A percentile compares a stretch with the other conserved stretches of the same genome.
phyloP scores from a whole-genome alignment of 208 protist genomes.

The Acanthamoeba polyphaga region DNA sequence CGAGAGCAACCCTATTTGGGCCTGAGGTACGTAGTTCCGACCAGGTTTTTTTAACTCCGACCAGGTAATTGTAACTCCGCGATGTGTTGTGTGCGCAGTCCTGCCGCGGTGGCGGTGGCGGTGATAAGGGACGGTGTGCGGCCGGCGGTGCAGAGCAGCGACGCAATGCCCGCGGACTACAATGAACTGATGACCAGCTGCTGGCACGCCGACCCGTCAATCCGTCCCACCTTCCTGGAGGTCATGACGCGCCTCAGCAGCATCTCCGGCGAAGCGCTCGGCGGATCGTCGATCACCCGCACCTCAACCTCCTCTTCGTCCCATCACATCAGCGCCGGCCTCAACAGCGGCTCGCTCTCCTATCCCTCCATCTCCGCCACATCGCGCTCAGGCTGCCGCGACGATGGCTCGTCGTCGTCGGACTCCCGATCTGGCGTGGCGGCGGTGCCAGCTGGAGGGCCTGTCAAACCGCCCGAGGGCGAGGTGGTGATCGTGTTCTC shows the following conservation, averaged over 20 bases:
- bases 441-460: neutral
- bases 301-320: neutral
- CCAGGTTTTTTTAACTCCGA: too few species aligned
- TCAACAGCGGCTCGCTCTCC: too few species aligned
- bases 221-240: conserved; percentile 41
- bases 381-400: neutral
- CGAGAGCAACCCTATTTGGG: too few species aligned
- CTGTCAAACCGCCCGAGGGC: conserved; percentile 1
- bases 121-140: conserved; percentile 43
- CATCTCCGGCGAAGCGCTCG: conserved; percentile 3
- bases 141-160: neutral
- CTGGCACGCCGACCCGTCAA: conserved; percentile 41
- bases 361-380: too few species aligned
- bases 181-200: conserved; percentile 20
- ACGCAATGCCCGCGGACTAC: neutral
- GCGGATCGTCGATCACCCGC: neutral
- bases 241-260: conserved; percentile 50
- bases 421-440: too few species aligned
- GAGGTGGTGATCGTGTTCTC: neutral
- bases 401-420: neutral
- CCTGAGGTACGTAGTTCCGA: too few species aligned
- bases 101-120: conserved; percentile 1
- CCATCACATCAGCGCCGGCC: too few species aligned
- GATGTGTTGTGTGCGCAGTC: neutral
- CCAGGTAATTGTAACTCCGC: too few species aligned